Evolutionary conservation across 345 rosid genomes (phyloP).

Genomic region (Populus tremula): DNA sequence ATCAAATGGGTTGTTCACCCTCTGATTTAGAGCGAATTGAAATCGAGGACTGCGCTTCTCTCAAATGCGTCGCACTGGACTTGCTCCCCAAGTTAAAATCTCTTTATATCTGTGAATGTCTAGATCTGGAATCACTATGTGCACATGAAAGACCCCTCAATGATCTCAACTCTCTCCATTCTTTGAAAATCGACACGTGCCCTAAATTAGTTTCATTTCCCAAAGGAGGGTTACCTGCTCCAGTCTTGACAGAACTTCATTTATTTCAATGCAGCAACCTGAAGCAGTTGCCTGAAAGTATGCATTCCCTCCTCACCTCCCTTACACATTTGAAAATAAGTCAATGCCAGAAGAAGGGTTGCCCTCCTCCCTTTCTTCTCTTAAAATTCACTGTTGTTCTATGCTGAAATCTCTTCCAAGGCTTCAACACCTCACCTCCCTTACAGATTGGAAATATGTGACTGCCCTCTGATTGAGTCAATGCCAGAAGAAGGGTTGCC

Average conservation of each 20-base stretch:
- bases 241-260: neutral
- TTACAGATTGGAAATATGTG: too few species aligned
- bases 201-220: neutral
- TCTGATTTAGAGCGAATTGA: neutral
- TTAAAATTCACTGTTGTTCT: too few species aligned
- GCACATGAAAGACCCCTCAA: neutral
- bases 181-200: too few species aligned
- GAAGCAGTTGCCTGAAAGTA: conserved; percentile 5
- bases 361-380: too few species aligned
- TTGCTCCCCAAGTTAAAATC: neutral
- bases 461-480: too few species aligned
- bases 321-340: conserved; percentile 4
- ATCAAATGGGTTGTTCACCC: neutral
- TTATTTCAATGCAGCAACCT: neutral
- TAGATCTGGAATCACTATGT: neutral
- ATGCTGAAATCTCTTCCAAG: too few species aligned
- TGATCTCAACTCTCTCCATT: neutral
- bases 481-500: too few species aligned
- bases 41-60: neutral
- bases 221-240: conserved; percentile 3
- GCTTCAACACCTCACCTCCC: too few species aligned
- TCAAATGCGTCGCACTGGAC: conserved; percentile 10
- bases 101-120: neutral
- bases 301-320: conserved; percentile 3
- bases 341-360: too few species aligned